These are phyloP conservation scores for Podospora pseudopauciseta DNA, from an alignment of 495 filamentous ascomycete species.

Conservation along the genomic window DNA sequence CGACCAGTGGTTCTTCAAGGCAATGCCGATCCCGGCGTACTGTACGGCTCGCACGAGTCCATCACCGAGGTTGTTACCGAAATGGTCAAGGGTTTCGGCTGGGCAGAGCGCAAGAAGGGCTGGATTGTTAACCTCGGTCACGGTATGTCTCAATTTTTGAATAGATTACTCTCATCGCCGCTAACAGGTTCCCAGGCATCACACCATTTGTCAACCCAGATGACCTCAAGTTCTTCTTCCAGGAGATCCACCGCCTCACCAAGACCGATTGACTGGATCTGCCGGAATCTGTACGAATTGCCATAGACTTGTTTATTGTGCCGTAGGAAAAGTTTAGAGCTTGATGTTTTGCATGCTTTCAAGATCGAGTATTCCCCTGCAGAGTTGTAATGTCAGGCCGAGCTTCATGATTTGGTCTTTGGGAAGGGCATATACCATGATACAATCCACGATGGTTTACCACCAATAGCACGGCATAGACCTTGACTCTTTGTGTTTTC, in stretches of 20 bases:
- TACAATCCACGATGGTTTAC: conserved; percentile 33
- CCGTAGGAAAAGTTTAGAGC: conserved; percentile 11
- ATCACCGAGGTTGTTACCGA: conserved; percentile 75
- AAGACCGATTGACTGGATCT: conserved; percentile 9
- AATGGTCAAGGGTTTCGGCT: conserved; percentile 82
- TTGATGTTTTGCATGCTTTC: conserved; percentile 13
- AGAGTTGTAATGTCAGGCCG: background rate
- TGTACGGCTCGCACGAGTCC: conserved; percentile 77
- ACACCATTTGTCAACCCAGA: conserved; percentile 93
- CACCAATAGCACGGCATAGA: conserved; percentile 44
- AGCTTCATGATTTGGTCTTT: background rate
- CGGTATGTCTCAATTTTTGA: conserved; percentile 51
- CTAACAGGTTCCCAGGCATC: conserved; percentile 54
- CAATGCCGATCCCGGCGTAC: conserved; percentile 88
- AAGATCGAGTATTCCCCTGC: conserved; percentile 26
- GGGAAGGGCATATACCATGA: conserved; percentile 40
- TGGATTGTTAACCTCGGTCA: conserved; percentile 89
- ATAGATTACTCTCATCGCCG: conserved; percentile 3
- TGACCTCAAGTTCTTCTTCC: conserved; percentile 85
- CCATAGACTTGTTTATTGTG: conserved; percentile 7
- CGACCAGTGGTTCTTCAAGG: conserved; percentile 78
- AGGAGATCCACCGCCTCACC: conserved; percentile 78
- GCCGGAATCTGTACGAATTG: conserved; percentile 8
- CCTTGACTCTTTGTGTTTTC: conserved; percentile 40
- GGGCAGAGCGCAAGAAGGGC: conserved; percentile 46